These are phyloP conservation scores for Collybia sp. DNA, from an alignment of 768 basidiomycete species.

Conservation along the genomic window DNA sequence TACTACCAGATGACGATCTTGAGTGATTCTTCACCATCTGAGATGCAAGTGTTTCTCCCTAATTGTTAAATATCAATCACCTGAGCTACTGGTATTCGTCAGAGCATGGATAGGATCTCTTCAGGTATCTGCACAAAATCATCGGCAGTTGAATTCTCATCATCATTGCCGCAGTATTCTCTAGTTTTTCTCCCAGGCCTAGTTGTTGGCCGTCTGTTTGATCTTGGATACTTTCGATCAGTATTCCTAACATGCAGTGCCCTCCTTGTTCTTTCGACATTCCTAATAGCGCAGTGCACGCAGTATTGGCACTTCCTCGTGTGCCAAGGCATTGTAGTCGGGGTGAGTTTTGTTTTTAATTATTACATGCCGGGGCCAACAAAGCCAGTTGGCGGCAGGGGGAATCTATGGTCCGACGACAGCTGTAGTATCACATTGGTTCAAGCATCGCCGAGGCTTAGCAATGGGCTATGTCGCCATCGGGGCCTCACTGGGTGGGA, in stretches of 20 bases:
- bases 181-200: slow-evolving; percentile 60
- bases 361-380: too few relatives aligned
- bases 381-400: slow-evolving; percentile 38
- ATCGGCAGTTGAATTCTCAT: not conserved
- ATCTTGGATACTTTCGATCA: slow-evolving; percentile 60
- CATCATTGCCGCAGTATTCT: slow-evolving; percentile 41
- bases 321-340: slow-evolving; percentile 65
- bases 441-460: slow-evolving; percentile 51
- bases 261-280: slow-evolving; percentile 48
- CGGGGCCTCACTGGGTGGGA: slow-evolving; percentile 68
- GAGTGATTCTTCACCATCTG: slow-evolving; percentile 45
- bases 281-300: slow-evolving; percentile 68
- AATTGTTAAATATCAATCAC: not conserved
- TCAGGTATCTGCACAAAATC: slow-evolving; percentile 36
- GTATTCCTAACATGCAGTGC: slow-evolving; percentile 44
- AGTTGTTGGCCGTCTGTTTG: slow-evolving; percentile 65
- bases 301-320: slow-evolving; percentile 76
- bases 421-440: slow-evolving; percentile 69
- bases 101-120: slow-evolving; percentile 82
- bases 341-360: slow-evolving; percentile 34
- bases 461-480: slow-evolving; percentile 63
- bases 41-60: slow-evolving; percentile 41
- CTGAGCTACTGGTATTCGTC: slow-evolving; percentile 2
- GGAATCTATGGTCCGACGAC: slow-evolving; percentile 59
- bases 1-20: slow-evolving; percentile 61